These are phyloP conservation scores for Amaranthus cruentus DNA, from an alignment of 148 eudicot species.

Conservation along the genomic window DNA sequence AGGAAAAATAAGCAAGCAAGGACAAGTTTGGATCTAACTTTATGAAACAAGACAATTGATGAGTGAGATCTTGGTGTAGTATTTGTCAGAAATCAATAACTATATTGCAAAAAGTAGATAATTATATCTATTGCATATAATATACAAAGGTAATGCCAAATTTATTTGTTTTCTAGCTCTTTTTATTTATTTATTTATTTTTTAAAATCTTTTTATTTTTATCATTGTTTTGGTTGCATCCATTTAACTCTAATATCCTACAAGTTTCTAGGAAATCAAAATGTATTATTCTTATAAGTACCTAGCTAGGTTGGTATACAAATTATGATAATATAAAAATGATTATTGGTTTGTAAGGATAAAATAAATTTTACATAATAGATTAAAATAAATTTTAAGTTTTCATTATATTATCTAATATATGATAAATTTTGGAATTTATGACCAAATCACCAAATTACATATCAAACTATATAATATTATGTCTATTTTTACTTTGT, in stretches of 20 bases:
- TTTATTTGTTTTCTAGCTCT: conserved; percentile 12
- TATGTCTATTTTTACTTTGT: too few relatives aligned
- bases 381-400: too few relatives aligned
- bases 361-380: too few relatives aligned
- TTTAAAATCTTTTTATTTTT: conserved; percentile 1
- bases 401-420: too few relatives aligned
- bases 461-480: too few relatives aligned
- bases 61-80: conserved; percentile 59
- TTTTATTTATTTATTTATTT: conserved; percentile 4
- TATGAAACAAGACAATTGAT: conserved; percentile 51
- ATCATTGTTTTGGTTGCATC: conserved; percentile 19
- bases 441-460: too few relatives aligned
- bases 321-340: too few relatives aligned
- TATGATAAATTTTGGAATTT: too few relatives aligned
- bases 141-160: conserved; percentile 31
- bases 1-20: conserved; percentile 27
- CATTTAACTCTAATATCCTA: conserved; percentile 5
- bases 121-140: conserved; percentile 28
- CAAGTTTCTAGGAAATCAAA: conserved; percentile 28
- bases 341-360: too few relatives aligned
- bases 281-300: conserved; percentile 7
- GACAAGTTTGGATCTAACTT: conserved; percentile 54
- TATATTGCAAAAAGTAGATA: conserved; percentile 22
- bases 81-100: conserved; percentile 22
- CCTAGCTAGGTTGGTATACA: too few relatives aligned